Base-by-base conservation (phyloP, 176 grass and related monocot genomes). In the Luzula sylvatica region DNA sequence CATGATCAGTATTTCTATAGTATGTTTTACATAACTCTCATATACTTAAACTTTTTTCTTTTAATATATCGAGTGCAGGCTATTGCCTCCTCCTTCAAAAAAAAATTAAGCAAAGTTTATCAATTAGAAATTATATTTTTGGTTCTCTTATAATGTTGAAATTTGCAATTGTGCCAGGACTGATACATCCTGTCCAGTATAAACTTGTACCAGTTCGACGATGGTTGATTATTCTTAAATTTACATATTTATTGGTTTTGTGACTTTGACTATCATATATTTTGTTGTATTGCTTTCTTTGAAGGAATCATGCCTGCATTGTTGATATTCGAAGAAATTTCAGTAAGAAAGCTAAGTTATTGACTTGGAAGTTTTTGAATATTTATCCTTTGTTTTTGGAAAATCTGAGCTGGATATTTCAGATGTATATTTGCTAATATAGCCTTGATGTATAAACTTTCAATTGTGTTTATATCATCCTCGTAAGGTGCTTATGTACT, bases 361-460 rank as follows among this genome's bases (percentile, higher is more conserved):
- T 59, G 56, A 59, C 56, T 59, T 59, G n/a, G n/a, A 4, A 59
- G 5, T 23, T 59, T 22, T 60, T 3, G 56, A 40, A 23, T 60
- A 23, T 43, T 60, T 15, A 0, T 25, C 21, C 56, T 15, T 16
- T 42, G 19, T 3, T 14, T 53, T 6, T 53, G 23, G 15, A 24
- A 3, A 25, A 14, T 13, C 3, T 54, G 18, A 27, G 24, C 3
- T 15, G 12, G 28, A 28, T 27, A 7, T 55, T 53, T 3, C 53
- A 38, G 32, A 4, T 20, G 53, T 56, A 17, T 12, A 32, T 43
- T 60, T 60, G 56, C 56, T 60, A 7, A 15, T 60, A 44, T 26
- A 5, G 26, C 35, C 38, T 44, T 60, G 38, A 26, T n/a, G n/a
- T n/a, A 7, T 60, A 60, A 44, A 1, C 44, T 44, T 42, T 13